Conservation (phyloP, 2,329 filamentous ascomycete genomes). For the Apiospora arundinis region DNA sequence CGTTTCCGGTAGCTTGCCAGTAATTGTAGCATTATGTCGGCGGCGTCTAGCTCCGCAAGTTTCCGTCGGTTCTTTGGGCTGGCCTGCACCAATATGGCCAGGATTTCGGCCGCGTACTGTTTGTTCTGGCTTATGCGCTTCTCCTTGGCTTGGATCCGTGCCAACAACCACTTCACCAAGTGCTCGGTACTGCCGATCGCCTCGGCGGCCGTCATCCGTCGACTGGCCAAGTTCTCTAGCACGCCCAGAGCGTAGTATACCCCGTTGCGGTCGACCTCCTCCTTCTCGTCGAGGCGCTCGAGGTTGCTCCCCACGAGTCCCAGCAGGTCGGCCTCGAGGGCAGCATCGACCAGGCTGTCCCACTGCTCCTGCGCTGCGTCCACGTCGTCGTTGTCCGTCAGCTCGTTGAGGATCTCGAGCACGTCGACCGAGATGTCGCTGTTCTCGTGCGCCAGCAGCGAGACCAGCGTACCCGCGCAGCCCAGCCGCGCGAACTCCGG, state of each 20-base stretch:
- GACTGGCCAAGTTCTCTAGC: slow-evolving; percentile 84
- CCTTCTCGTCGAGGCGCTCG: slow-evolving; percentile 76
- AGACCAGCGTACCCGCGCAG: slow-evolving; percentile 67
- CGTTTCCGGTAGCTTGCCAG: slow-evolving; percentile 84
- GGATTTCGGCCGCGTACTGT: slow-evolving; percentile 90
- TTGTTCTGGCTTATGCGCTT: slow-evolving; percentile 82
- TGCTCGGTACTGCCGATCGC: slow-evolving; percentile 72
- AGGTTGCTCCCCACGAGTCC: slow-evolving; percentile 81
- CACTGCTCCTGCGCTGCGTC: slow-evolving; percentile 53
- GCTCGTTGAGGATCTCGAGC: slow-evolving; percentile 86
- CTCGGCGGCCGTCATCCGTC: slow-evolving; percentile 67
- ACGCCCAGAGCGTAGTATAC: slow-evolving; percentile 86
- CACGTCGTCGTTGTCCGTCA: slow-evolving; percentile 90
- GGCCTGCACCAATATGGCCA: slow-evolving; percentile 86
- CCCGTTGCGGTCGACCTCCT: slow-evolving; percentile 76
- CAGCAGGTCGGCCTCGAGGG: slow-evolving; percentile 73
- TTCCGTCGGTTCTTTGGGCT: slow-evolving; percentile 69
- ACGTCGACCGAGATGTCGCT: slow-evolving; percentile 94
- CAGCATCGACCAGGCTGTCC: slow-evolving; percentile 55
- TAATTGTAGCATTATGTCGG: slow-evolving; percentile 82
- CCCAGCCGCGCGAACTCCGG: slow-evolving; percentile 40
- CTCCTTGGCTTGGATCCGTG: slow-evolving; percentile 74
- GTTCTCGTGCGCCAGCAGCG: slow-evolving; percentile 90
- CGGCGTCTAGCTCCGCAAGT: slow-evolving; percentile 70
- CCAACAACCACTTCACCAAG: slow-evolving; percentile 78